Evolutionary conservation across 2,329 filamentous ascomycete species (phyloP), one percentile per base, ranked within the genome.

Genomic region (Diaporthe sp.): DNA sequence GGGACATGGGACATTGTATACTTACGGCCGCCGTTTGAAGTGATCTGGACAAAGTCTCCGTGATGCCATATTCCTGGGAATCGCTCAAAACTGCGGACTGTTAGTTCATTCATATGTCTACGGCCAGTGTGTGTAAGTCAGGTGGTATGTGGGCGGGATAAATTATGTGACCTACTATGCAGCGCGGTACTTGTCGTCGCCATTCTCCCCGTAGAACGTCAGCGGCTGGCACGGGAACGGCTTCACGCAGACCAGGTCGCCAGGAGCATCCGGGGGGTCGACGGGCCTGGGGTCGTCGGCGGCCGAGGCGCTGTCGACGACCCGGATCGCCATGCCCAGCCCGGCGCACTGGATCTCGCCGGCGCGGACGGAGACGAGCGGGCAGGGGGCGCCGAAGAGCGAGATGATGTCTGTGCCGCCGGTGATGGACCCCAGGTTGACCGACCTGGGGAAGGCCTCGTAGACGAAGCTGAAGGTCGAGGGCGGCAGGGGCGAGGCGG

Each of bases 381-480:
- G 93, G 73, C 93, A 96, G 0, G 95, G 94, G 0, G 95, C 93
- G 58, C 96, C 96, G 81, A 98, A 99, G 47, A 98, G 91, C 0
- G 96, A 98, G 78, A 98, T 95, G 80, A 98, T 98, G 82, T 99
- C 97, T 4, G 96, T 98, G 68, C 96, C 97, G 51, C 97, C 97
- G 0, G 96, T 98, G 81, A 99, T 98, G 74, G 94, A 97, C 67
- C 93, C 95, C 10, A 98, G 91, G 84, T 98, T 96, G 78, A 98
- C 88, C n/a, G 90, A 87, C 0, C 90, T 81, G 2, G 95, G 95
- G 81, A 98, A 97, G 1, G 94, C 93, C 37, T 90, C 86, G 85
- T 98, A 98, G 72, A 98, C 92, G 81, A 97, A 98, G 75, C 91
- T 88, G 84, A 98, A 98, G 1, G 97, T 98, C 1, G 95, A 98